Evolutionary conservation across 2,329 filamentous ascomycete genomes (phyloP), one percentile per base, ranked within the genome.

Genomic region (Cladosporium oxysporum): DNA sequence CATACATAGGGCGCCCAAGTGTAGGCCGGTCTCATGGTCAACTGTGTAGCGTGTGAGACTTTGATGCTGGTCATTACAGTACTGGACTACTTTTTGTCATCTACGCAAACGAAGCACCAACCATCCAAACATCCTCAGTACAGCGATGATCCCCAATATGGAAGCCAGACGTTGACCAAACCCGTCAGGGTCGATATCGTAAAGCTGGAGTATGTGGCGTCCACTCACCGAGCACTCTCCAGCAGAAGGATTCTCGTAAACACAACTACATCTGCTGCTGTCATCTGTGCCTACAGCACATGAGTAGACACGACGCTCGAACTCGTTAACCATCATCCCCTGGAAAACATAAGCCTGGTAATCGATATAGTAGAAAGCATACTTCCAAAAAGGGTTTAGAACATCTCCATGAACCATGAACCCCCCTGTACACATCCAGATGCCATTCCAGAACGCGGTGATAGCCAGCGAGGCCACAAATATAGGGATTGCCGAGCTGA

Each of bases 291-390:
- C 82, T 78, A n/a, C 69, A 41, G 60, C 73, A 74, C 91, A 94
- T 3, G 78, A 76, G 76, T 91, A 96, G 2, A 80, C 83, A 16
- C 91, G 82, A 21, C 84, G 69, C 0, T 81, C 80, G 76, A 96
- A 95, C 79, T 96, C 91, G 73, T 95, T 96, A 62, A 94, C 88
- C 91, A 96, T 95, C 92, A 96, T 95, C 14, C 91, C 92, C 74
- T 94, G 87, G 75, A 96, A 96, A 3, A 96, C 92, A 72, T 93
- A 96, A 50, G 83, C 82, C 79, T 94, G 91, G 74, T 96, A 96
- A 76, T 96, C 91, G 74, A 93, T 93, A 77, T 93, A 96, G 75
- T 93, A 90, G 72, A 95, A 95, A 7, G 90, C 91, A 72, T 96
- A 95, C 76, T 88, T 87, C 88, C 91, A 96, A 71, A 96, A 96